Base-by-base conservation (phyloP, 176 grass and related monocot genomes). In the Thalia dealbata region DNA sequence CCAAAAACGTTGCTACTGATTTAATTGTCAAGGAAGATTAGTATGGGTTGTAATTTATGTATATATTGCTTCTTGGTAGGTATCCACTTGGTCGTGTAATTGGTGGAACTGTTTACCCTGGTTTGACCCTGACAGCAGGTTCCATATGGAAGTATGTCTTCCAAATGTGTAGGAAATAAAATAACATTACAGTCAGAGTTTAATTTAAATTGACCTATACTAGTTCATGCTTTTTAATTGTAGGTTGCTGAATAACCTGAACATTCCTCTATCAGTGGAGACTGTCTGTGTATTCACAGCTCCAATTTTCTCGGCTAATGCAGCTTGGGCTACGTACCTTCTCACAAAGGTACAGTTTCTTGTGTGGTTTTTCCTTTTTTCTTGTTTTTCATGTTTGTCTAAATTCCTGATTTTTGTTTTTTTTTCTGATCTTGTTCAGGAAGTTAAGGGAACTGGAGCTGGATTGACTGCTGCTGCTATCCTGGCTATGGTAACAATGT, bases 201-300 rank as follows among this genome's bases (percentile, higher is more conserved):
- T 18, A 19, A 61, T 10, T 10, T 18, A 35, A 72, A 35, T 41
- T 75, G 54, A 24, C 32, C 32, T 38, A 38, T 6, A 69, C 23
- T 10, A 52, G 6, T 52, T 19, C 6, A 63, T 76, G 46, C 70
- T 66, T 50, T 70, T 65, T 86, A 62, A 54, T 60, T 83, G 73
- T 71, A 99, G 90, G 95, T 42, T 99, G 18, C 28, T 92, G 27
- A 99, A 99, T 54, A 88, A 88, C 77, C 73, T 95, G 27, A 99
- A 99, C 84, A 91, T 99, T 66, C 95, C 88, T 61, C 66, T 99
- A 63, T 99, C 88, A 2, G 95, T 95, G 79, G 95, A 99, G 82
- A 99, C 95, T 50, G 95, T 99, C n/a, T 99, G 95, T 76, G 95
- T 99, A 65, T 99, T 99, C 69, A 99, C 95, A 14, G 95, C 95